Conservation (phyloP, 129 eudicot genomes). For the Helianthus tuberosus region DNA sequence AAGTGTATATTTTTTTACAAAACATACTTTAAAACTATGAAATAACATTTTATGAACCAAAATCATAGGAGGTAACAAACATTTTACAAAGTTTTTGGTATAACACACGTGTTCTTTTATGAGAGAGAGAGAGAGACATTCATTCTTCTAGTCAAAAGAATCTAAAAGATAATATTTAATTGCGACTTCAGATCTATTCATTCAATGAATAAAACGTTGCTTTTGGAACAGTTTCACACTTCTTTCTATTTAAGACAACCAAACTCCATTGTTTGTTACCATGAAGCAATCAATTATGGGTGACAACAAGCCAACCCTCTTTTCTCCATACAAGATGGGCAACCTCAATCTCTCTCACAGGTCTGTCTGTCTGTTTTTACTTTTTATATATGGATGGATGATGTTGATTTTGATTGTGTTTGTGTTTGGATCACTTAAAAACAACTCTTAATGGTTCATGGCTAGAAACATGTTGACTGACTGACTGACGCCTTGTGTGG, state of each 20-base stretch:
- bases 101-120: not conserved
- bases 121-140: not conserved
- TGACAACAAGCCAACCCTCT: conserved; percentile 50
- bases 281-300: conserved; percentile 8
- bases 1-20: no score
- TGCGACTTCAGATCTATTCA: not conserved
- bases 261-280: not conserved
- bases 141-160: not conserved
- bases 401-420: not conserved
- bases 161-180: not conserved
- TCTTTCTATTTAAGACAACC: not conserved
- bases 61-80: no score
- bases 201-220: not conserved
- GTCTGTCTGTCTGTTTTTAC: not conserved
- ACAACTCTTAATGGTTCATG: no score
- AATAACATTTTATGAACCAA: no score
- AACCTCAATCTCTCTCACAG: conserved; percentile 85
- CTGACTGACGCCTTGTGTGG: not conserved
- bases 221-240: no score
- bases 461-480: no score
- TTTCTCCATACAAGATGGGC: conserved; percentile 84
- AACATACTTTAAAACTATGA: no score
- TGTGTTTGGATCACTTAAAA: no score
- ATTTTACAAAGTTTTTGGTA: no score
- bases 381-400: no score